phyloP scores from a whole-genome alignment of 1,284 basidiomycete species.

The Rhodotorula sp. region DNA sequence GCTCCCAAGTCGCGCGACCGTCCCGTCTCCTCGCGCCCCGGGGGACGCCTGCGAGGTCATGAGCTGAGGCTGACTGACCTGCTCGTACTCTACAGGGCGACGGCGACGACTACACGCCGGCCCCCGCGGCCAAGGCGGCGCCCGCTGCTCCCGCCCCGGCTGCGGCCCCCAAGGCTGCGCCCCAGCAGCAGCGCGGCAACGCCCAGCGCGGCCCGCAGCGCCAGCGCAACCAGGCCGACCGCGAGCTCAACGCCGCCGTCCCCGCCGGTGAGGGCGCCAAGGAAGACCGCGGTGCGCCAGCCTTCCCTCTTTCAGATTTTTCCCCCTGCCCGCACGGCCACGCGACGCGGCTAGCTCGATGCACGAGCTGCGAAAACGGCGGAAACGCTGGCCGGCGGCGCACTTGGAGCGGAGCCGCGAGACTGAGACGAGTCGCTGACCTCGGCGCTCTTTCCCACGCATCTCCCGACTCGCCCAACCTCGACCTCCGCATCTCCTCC shows the following conservation, averaged over 20 bases:
- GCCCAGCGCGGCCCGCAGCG: slow-evolving; percentile 16
- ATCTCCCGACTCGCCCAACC: not conserved
- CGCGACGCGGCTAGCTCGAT: not conserved
- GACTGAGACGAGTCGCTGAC: not conserved
- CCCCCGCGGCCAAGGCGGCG: slow-evolving; percentile 34
- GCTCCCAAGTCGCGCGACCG: slow-evolving; percentile 5
- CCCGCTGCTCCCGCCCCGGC: slow-evolving; percentile 20
- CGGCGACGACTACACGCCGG: slow-evolving; percentile 34
- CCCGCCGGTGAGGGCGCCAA: slow-evolving; percentile 36
- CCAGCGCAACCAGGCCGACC: slow-evolving; percentile 16
- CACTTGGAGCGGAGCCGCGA: not conserved
- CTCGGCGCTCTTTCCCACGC: not conserved
- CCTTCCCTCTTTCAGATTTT: slow-evolving; percentile 2
- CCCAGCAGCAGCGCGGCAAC: slow-evolving; percentile 17
- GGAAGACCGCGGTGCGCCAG: slow-evolving; percentile 41
- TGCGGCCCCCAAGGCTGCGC: slow-evolving; percentile 17
- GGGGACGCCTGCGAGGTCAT: no score
- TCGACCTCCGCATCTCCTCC: not conserved
- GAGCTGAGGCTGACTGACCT: not conserved
- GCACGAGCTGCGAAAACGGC: not conserved
- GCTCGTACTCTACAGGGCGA: slow-evolving; percentile 17
- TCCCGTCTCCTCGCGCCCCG: not conserved
- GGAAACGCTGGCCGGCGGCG: not conserved
- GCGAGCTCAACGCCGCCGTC: slow-evolving; percentile 36
- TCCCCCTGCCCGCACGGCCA: not conserved